phyloP scores from a whole-genome alignment of 306 rosid genomes.

The Morella rubra region DNA sequence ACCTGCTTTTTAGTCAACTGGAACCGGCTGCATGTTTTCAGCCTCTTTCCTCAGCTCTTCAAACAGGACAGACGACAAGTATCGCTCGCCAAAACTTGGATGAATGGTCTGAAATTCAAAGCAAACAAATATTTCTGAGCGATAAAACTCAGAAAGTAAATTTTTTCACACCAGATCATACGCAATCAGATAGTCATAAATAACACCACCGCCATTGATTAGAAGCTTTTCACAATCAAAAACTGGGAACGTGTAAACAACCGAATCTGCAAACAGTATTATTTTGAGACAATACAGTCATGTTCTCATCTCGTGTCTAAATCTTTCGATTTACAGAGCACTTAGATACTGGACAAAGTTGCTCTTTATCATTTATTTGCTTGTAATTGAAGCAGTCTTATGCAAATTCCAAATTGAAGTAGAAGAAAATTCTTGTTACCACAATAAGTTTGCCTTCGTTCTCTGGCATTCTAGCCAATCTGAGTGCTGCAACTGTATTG shows the following conservation, averaged over 20 bases:
- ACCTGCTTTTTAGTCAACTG: conserved; percentile 55
- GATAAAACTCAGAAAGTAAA: neutral
- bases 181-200: neutral
- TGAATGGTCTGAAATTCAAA: conserved; percentile 74
- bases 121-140: conserved; percentile 14
- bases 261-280: neutral
- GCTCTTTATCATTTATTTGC: too few species aligned
- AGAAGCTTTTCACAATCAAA: neutral
- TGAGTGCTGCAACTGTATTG: conserved; percentile 85
- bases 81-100: conserved; percentile 95
- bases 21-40: conserved; percentile 93
- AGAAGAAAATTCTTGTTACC: conserved; percentile 48
- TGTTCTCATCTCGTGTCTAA: neutral
- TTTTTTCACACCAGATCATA: neutral
- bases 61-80: conserved; percentile 86
- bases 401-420: neutral
- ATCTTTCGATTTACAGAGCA: neutral
- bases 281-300: neutral
- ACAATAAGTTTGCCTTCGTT: conserved; percentile 96
- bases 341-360: too few species aligned
- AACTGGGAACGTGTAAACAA: neutral
- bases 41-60: conserved; percentile 81
- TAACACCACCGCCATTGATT: neutral
- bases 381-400: neutral
- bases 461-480: conserved; percentile 77